Percentiles rank a stretch among this genome's conserved stretches.
Evolutionary conservation across 768 basidiomycete genomes (phyloP).

Genomic region (Amanita brunnescens): DNA sequence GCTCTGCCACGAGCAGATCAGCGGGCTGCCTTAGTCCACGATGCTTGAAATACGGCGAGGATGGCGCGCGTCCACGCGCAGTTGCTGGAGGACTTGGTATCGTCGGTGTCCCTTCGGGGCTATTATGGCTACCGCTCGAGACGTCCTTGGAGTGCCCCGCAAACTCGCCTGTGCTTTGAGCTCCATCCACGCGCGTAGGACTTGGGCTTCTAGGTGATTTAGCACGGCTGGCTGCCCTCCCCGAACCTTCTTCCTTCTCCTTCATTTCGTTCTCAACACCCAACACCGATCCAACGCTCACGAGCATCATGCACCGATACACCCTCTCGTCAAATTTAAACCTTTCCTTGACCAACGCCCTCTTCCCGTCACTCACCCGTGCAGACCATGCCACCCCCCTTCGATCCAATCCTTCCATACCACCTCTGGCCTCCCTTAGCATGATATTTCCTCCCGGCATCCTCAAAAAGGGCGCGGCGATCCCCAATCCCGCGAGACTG

Average conservation of each 20-base stretch:
- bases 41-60: conserved; percentile 47
- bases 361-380: conserved; percentile 47
- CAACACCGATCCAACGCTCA: conserved; percentile 24
- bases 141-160: background rate
- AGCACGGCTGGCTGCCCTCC: background rate
- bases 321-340: conserved; percentile 42
- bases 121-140: background rate
- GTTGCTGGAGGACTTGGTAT: background rate
- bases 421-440: conserved; percentile 2
- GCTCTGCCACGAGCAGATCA: conserved; percentile 71
- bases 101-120: background rate
- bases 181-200: conserved; percentile 10
- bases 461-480: conserved; percentile 2
- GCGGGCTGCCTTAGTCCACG: conserved; percentile 52
- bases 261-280: conserved; percentile 8
- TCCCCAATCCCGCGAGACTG: conserved; percentile 4
- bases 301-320: conserved; percentile 43
- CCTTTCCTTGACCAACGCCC: conserved; percentile 45
- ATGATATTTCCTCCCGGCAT: conserved; percentile 3
- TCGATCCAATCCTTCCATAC: conserved; percentile 5
- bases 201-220: conserved; percentile 10
- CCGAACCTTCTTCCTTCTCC: background rate
- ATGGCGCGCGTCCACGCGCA: conserved; percentile 30
- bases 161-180: background rate
- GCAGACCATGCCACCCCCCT: conserved; percentile 41